These are phyloP conservation scores for Aristolochia contorta DNA, from an alignment of 164 flowering plant species.

Conservation along the genomic window DNA sequence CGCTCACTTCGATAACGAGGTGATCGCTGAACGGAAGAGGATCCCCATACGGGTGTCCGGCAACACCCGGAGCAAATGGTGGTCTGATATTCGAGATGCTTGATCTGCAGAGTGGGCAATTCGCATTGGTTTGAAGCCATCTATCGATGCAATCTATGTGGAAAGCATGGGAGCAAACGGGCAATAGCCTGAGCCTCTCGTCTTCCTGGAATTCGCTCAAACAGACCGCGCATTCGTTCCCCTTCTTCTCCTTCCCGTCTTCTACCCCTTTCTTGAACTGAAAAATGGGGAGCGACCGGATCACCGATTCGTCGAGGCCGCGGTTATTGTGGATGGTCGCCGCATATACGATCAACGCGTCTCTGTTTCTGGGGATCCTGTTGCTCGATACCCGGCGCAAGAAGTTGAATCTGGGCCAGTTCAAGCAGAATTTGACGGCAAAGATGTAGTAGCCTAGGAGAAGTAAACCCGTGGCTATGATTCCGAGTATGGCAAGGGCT, in stretches of 20 bases:
- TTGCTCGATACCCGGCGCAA: slow-evolving; percentile 42
- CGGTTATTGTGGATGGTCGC: slow-evolving; percentile 17
- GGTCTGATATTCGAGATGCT: slow-evolving; percentile 39
- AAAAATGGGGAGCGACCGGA: slow-evolving; percentile 46
- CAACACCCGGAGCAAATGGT: slow-evolving; percentile 1
- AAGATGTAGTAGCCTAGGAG: slow-evolving; percentile 81
- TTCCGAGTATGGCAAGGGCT: slow-evolving; percentile 71
- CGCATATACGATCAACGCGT: slow-evolving; percentile 24
- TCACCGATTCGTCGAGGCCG: slow-evolving; percentile 43
- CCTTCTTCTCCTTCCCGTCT: slow-evolving; percentile 14
- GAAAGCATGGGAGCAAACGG: slow-evolving; percentile 48
- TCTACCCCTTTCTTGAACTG: slow-evolving; percentile 21
- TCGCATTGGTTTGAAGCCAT: slow-evolving; percentile 66
- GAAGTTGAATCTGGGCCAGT: slow-evolving; percentile 48
- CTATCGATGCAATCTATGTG: slow-evolving; percentile 58
- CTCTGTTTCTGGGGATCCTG: slow-evolving; percentile 16
- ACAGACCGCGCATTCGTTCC: slow-evolving; percentile 57
- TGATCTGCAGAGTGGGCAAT: slow-evolving; percentile 58
- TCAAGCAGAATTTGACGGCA: slow-evolving; percentile 85
- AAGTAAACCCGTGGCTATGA: slow-evolving; percentile 64
- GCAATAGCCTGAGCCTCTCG: slow-evolving; percentile 39
- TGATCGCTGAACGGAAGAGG: slow-evolving; percentile 17
- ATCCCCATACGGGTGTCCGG: slow-evolving; percentile 20
- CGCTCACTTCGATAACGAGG: slow-evolving; percentile 22
- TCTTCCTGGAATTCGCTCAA: slow-evolving; percentile 44